phyloP scores from a whole-genome alignment of 2,329 filamentous ascomycete species.

The Epichloe glyceriae region DNA sequence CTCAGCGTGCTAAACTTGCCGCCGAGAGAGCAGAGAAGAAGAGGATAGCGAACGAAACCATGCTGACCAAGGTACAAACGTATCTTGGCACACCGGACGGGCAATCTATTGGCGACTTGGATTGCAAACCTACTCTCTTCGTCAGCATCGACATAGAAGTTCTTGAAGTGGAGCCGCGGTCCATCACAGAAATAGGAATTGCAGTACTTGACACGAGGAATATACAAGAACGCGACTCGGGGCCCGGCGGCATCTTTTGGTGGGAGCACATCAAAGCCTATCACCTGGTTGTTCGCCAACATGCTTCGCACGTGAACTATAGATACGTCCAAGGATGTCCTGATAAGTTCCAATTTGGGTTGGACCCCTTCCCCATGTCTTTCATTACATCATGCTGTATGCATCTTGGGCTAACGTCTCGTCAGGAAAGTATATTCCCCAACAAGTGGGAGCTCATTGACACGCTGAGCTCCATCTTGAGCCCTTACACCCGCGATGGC shows the following conservation, averaged over 20 bases:
- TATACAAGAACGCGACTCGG: slow-evolving; percentile 43
- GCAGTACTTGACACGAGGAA: slow-evolving; percentile 61
- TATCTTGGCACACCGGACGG: slow-evolving; percentile 49
- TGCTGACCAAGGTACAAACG: slow-evolving; percentile 51
- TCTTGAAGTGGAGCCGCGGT: slow-evolving; percentile 51
- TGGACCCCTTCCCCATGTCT: slow-evolving; percentile 15
- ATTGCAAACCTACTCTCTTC: slow-evolving; percentile 37
- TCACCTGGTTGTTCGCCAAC: slow-evolving; percentile 67
- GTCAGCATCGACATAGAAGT: slow-evolving; percentile 74
- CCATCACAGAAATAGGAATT: slow-evolving; percentile 77
- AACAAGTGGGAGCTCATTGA: slow-evolving; percentile 18
- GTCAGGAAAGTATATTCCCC: slow-evolving; percentile 31
- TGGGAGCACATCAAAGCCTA: slow-evolving; percentile 49
- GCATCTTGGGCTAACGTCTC: slow-evolving; percentile 4
- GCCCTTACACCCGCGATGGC: slow-evolving; percentile 13
- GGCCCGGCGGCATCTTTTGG: slow-evolving; percentile 53
- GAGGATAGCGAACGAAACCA: slow-evolving; percentile 36
- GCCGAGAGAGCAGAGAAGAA: slow-evolving; percentile 12
- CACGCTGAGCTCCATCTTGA: slow-evolving; percentile 25
- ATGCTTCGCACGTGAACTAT: slow-evolving; percentile 50
- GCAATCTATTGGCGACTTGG: not conserved
- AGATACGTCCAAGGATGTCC: slow-evolving; percentile 62
- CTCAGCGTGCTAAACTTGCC: not conserved
- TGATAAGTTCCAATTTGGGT: slow-evolving; percentile 64
- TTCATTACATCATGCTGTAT: not conserved